Percentiles rank a stretch among this genome's conserved stretches.
Conservation (phyloP, 768 basidiomycete species). For the Termitomyces sp. region DNA sequence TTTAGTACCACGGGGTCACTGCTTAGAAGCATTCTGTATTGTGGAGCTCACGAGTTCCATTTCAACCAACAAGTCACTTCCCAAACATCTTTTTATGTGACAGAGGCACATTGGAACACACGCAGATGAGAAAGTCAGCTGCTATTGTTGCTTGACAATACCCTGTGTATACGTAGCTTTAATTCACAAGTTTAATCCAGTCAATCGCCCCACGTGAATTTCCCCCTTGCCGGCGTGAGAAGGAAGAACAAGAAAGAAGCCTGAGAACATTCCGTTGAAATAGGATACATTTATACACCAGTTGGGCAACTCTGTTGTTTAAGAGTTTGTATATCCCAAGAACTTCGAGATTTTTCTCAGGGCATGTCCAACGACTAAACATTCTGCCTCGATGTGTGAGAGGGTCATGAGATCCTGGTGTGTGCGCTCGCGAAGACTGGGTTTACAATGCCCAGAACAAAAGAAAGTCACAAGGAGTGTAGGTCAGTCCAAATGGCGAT, state of each 20-base stretch:
- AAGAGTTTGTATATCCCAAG: background rate
- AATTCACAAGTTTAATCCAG: background rate
- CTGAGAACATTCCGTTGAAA: background rate
- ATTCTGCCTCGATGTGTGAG: background rate
- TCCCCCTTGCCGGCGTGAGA: background rate
- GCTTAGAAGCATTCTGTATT: background rate
- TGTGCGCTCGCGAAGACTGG: background rate
- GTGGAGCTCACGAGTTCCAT: background rate
- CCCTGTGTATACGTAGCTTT: background rate
- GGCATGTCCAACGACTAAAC: background rate
- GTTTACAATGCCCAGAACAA: too few relatives aligned
- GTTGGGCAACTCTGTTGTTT: background rate
- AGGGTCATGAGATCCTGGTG: background rate
- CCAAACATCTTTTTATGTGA: background rate
- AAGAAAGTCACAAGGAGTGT: too few relatives aligned
- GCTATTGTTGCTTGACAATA: background rate
- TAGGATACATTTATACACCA: background rate
- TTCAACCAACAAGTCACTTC: background rate
- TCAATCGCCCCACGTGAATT: background rate
- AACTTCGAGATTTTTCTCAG: background rate
- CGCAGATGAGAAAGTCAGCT: conserved; percentile 4
- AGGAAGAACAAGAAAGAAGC: background rate
- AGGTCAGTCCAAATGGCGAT: background rate
- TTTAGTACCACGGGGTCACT: background rate
- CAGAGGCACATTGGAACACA: conserved; percentile 3